Conservation (phyloP, 2,329 filamentous ascomycete genomes). For the Claviceps pusilla region DNA sequence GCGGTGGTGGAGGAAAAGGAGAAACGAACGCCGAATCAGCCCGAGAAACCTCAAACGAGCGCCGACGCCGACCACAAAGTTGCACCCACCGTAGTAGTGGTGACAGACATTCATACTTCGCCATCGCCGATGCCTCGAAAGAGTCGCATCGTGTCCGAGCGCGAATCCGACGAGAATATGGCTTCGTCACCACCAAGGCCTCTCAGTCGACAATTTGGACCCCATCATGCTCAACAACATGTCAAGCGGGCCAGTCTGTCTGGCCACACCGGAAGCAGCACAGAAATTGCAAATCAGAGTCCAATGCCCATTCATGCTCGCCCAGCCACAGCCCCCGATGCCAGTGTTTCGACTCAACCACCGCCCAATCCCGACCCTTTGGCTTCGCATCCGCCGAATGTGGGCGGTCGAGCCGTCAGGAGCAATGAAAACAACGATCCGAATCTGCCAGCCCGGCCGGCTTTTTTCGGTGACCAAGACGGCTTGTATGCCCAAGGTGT, state of each 20-base stretch:
- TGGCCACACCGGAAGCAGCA: not conserved
- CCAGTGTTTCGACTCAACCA: not conserved
- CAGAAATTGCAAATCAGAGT: not conserved
- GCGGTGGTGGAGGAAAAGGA: not conserved
- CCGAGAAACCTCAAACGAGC: not conserved
- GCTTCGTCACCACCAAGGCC: too few species aligned
- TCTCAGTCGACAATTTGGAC: not conserved
- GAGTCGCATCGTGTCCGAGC: not conserved
- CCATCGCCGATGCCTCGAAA: conserved; percentile 4
- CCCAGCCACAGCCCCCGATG: not conserved
- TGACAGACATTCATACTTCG: not conserved
- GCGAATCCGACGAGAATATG: not conserved
- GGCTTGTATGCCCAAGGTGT: not conserved
- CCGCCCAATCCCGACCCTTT: not conserved
- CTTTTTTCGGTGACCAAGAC: not conserved
- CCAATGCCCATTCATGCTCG: not conserved
- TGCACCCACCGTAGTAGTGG: not conserved
- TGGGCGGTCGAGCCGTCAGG: not conserved
- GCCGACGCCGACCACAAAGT: conserved; percentile 1
- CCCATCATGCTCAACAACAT: not conserved
- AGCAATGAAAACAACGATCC: not conserved
- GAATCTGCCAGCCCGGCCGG: not conserved
- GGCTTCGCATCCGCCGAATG: not conserved
- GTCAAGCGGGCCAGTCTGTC: not conserved
- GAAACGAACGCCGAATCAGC: not conserved